Evolutionary conservation across 352 stramenopile species (phyloP).

Genomic region (Pythium plurisporium): DNA sequence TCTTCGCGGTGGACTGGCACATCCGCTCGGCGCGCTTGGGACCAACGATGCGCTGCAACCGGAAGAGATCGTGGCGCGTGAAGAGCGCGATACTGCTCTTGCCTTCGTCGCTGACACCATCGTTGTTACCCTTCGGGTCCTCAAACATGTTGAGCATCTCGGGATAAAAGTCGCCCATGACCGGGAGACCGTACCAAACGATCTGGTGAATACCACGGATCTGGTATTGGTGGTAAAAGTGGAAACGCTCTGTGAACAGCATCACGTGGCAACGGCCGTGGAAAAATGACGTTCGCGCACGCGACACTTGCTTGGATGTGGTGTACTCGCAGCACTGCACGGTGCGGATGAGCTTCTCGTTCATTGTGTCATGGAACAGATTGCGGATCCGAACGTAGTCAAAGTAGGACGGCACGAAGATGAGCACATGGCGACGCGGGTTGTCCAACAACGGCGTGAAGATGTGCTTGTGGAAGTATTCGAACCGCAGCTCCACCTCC

Average conservation of each 20-base stretch:
- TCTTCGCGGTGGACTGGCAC: slow-evolving; percentile 54
- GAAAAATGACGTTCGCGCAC: slow-evolving; percentile 68
- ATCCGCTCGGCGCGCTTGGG: slow-evolving; percentile 67
- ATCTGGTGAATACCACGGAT: slow-evolving; percentile 75
- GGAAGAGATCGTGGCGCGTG: slow-evolving; percentile 52
- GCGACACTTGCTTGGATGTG: slow-evolving; percentile 53
- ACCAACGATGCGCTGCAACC: slow-evolving; percentile 71
- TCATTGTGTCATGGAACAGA: slow-evolving; percentile 67
- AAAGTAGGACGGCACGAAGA: slow-evolving; percentile 82
- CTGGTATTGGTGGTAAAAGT: slow-evolving; percentile 85
- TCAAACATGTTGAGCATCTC: slow-evolving; percentile 79
- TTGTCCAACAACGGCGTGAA: slow-evolving; percentile 67
- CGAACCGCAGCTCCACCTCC: slow-evolving; percentile 66
- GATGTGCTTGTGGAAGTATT: slow-evolving; percentile 75
- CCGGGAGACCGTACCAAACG: slow-evolving; percentile 69
- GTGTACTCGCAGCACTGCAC: slow-evolving; percentile 81
- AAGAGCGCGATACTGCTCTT: slow-evolving; percentile 62
- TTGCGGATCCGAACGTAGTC: slow-evolving; percentile 87
- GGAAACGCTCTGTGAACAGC: slow-evolving; percentile 80
- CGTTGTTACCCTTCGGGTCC: slow-evolving; percentile 19
- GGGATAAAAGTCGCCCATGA: slow-evolving; percentile 65
- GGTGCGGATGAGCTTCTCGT: slow-evolving; percentile 65
- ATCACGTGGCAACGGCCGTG: slow-evolving; percentile 74
- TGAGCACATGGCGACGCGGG: slow-evolving; percentile 64
- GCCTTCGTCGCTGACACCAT: slow-evolving; percentile 23